Evolutionary conservation across 2,329 filamentous ascomycete species (phyloP).

Genomic region (Colletotrichum sidae): DNA sequence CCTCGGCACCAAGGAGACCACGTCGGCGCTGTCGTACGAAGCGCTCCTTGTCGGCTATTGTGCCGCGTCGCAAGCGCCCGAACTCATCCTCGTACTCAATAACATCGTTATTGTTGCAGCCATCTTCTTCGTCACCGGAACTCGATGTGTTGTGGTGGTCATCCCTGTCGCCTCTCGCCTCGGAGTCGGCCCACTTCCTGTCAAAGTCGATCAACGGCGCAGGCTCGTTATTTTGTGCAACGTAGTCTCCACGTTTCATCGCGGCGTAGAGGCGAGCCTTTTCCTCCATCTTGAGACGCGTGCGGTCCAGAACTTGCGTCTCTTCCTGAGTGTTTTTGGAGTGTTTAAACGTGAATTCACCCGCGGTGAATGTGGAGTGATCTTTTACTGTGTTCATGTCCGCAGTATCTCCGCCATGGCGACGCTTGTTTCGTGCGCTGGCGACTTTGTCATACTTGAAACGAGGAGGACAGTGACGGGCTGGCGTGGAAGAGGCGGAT

Average conservation of each 20-base stretch:
- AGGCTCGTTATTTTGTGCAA: slow-evolving; percentile 72
- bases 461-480: slow-evolving; percentile 64
- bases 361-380: slow-evolving; percentile 49
- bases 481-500: slow-evolving; percentile 52
- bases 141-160: slow-evolving; percentile 68
- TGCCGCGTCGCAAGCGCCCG: slow-evolving; percentile 82
- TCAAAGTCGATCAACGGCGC: slow-evolving; percentile 91
- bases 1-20: slow-evolving; percentile 65
- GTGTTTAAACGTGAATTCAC: slow-evolving; percentile 60
- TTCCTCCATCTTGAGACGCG: slow-evolving; percentile 86
- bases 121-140: slow-evolving; percentile 50
- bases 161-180: slow-evolving; percentile 55
- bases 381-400: slow-evolving; percentile 57
- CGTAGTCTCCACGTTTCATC: slow-evolving; percentile 89
- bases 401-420: slow-evolving; percentile 64
- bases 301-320: slow-evolving; percentile 75
- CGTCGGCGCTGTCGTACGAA: slow-evolving; percentile 68
- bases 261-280: slow-evolving; percentile 90
- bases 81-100: slow-evolving; percentile 94
- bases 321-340: slow-evolving; percentile 69
- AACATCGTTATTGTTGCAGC: slow-evolving; percentile 62
- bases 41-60: slow-evolving; percentile 73
- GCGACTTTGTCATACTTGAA: slow-evolving; percentile 78
- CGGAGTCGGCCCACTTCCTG: slow-evolving; percentile 87
- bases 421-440: slow-evolving; percentile 52